These are phyloP conservation scores for Isoetes taiwanensis DNA, from an alignment of 75 land plant genomes.

Conservation along the genomic window DNA sequence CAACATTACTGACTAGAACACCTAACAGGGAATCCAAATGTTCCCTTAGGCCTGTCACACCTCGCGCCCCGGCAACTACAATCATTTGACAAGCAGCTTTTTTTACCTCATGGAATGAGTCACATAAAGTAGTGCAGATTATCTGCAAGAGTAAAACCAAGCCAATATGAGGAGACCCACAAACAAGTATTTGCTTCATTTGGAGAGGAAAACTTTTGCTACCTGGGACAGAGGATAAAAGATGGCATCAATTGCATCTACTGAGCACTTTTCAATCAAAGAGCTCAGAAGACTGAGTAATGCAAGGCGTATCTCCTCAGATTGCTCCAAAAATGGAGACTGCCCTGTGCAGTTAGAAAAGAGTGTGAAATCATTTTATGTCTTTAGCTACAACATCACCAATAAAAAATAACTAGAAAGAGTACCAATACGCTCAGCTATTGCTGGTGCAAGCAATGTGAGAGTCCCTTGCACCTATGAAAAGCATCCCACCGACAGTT, in stretches of 20 bases:
- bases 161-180: background rate
- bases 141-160: conserved; percentile 5
- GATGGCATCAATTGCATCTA: background rate
- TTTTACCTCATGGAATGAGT: conserved; percentile 23
- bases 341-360: conserved; percentile 20
- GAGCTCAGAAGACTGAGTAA: conserved; percentile 11
- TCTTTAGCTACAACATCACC: background rate
- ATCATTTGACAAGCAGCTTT: conserved; percentile 18
- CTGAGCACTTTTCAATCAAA: conserved; percentile 17
- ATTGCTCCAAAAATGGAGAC: conserved; percentile 23
- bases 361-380: background rate
- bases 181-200: background rate
- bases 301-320: conserved; percentile 29
- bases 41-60: conserved; percentile 3
- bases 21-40: conserved; percentile 15
- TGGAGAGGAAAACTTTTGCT: background rate
- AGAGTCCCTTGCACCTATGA: conserved; percentile 23
- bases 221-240: conserved; percentile 6
- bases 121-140: conserved; percentile 12
- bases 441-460: conserved; percentile 10
- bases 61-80: conserved; percentile 3
- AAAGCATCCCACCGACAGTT: background rate
- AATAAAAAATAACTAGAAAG: background rate
- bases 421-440: conserved; percentile 29
- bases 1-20: conserved; percentile 16